Conservation (phyloP, 139 green algal species). For the Coccomyxa sp. region DNA sequence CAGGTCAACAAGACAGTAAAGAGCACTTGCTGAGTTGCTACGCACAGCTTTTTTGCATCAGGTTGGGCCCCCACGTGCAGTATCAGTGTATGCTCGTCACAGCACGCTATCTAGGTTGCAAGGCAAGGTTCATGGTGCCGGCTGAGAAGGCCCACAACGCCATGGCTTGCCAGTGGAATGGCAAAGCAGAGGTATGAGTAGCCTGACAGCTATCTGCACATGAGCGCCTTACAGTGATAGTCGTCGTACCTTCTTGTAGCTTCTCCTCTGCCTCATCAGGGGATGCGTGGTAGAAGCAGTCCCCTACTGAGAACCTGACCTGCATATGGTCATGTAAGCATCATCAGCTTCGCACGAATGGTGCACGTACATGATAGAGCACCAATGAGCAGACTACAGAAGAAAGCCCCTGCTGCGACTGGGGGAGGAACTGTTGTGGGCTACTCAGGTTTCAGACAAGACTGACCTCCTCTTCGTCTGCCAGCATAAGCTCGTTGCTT, state of each 20-base stretch:
- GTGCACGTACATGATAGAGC: not conserved
- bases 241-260: conserved; percentile 37
- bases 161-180: too few relatives aligned
- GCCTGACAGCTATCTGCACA: too few relatives aligned
- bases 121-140: too few relatives aligned
- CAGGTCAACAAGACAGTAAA: too few relatives aligned
- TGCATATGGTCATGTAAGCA: not conserved
- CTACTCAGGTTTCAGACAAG: not conserved
- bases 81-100: too few relatives aligned
- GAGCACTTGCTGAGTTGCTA: too few relatives aligned
- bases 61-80: not conserved
- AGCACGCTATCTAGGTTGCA: too few relatives aligned
- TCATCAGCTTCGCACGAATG: not conserved
- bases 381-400: not conserved
- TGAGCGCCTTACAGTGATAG: too few relatives aligned
- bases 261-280: conserved; percentile 51
- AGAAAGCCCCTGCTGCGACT: not conserved
- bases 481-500: conserved; percentile 74
- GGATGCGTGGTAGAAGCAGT: conserved; percentile 55
- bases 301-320: conserved; percentile 54
- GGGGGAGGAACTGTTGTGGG: not conserved
- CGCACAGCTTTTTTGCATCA: not conserved
- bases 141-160: too few relatives aligned
- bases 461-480: conserved; percentile 59
- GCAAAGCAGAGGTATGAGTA: too few relatives aligned